Evolutionary conservation across 2,329 filamentous ascomycete species (phyloP).

Genomic region (Phialophora expanda): DNA sequence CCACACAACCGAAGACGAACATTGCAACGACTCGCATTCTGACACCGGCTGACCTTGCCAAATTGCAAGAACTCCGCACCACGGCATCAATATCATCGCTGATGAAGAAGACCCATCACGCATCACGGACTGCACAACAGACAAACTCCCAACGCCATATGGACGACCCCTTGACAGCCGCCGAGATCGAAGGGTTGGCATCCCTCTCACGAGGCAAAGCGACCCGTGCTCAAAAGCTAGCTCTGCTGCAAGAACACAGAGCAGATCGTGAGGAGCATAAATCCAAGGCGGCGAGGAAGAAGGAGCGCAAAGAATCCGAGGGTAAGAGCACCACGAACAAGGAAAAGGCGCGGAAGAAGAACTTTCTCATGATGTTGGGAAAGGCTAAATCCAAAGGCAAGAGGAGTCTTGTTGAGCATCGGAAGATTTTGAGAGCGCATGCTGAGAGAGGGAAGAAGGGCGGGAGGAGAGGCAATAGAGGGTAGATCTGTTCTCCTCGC

Average conservation of each 20-base stretch:
- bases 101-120: slow-evolving; percentile 46
- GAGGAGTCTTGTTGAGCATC: slow-evolving; percentile 85
- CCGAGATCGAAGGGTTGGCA: slow-evolving; percentile 86
- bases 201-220: slow-evolving; percentile 73
- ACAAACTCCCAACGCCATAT: slow-evolving; percentile 66
- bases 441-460: slow-evolving; percentile 76
- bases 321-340: slow-evolving; percentile 97
- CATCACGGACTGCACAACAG: slow-evolving; percentile 53
- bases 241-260: slow-evolving; percentile 80
- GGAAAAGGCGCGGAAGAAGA: slow-evolving; percentile 97
- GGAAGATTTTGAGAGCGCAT: slow-evolving; percentile 79
- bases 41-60: slow-evolving; percentile 93
- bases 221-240: slow-evolving; percentile 88
- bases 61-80: slow-evolving; percentile 84
- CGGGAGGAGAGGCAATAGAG: slow-evolving; percentile 31
- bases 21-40: slow-evolving; percentile 93
- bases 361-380: slow-evolving; percentile 96
- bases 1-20: slow-evolving; percentile 57
- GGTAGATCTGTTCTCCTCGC: background rate
- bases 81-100: slow-evolving; percentile 73
- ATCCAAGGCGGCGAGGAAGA: slow-evolving; percentile 79
- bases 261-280: slow-evolving; percentile 79
- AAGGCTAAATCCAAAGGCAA: slow-evolving; percentile 97
- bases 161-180: slow-evolving; percentile 88
- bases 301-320: slow-evolving; percentile 82